Evolutionary conservation across 2,329 filamentous ascomycete species (phyloP).

Genomic region (Fusarium fracticaudum): DNA sequence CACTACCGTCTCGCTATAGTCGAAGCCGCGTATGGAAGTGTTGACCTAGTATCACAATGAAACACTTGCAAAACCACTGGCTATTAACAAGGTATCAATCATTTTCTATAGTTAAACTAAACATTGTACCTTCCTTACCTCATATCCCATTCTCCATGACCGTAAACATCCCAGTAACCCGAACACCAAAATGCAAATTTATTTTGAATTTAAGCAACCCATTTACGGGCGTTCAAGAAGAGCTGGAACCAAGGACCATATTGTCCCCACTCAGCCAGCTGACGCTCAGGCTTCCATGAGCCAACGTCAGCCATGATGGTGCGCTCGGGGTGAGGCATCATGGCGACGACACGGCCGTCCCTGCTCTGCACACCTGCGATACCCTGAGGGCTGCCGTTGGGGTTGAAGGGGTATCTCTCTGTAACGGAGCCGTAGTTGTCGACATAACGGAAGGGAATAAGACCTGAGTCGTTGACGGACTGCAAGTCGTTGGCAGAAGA

Average conservation of each 20-base stretch:
- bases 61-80: not conserved
- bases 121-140: conserved; percentile 10
- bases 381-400: conserved; percentile 82
- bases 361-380: conserved; percentile 81
- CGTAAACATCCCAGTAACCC: conserved; percentile 16
- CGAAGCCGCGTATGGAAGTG: not conserved
- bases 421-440: conserved; percentile 81
- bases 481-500: conserved; percentile 61
- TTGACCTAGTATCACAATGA: not conserved
- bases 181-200: conserved; percentile 28
- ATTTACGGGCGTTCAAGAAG: conserved; percentile 87
- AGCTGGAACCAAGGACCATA: conserved; percentile 86
- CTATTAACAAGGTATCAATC: not conserved
- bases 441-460: conserved; percentile 83
- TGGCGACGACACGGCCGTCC: conserved; percentile 82
- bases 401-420: conserved; percentile 87
- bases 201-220: conserved; percentile 70
- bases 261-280: conserved; percentile 76
- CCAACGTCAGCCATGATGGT: conserved; percentile 82
- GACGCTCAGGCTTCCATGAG: conserved; percentile 73
- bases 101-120: conserved; percentile 12
- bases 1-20: not conserved
- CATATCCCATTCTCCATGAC: conserved; percentile 5
- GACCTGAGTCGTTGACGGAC: conserved; percentile 69
- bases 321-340: conserved; percentile 96